Evolutionary conservation across 768 basidiomycete genomes (phyloP).

Genomic region (Suillus brevipes): DNA sequence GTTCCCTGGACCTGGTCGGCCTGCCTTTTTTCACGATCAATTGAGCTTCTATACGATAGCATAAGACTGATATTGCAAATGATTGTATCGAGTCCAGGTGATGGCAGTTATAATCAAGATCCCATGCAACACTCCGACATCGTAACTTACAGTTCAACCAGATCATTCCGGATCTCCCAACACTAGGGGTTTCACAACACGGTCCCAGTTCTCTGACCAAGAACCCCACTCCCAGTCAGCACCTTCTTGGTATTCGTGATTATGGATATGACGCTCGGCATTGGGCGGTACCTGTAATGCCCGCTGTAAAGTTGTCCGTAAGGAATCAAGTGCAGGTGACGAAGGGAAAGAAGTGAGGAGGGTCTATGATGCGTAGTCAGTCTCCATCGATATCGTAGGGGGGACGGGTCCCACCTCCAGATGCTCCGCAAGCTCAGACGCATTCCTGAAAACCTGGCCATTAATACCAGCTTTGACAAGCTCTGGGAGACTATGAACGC

Average conservation of each 20-base stretch:
- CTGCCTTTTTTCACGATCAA: no score
- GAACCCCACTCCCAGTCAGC: conserved; percentile 60
- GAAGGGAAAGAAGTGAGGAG: conserved; percentile 63
- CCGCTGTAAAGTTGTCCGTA: conserved; percentile 51
- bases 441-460: conserved; percentile 74
- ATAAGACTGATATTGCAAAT: background rate
- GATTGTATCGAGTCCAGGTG: background rate
- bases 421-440: conserved; percentile 67
- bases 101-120: background rate
- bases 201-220: conserved; percentile 88
- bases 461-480: conserved; percentile 84
- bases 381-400: background rate
- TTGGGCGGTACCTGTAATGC: conserved; percentile 31
- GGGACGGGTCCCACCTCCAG: conserved; percentile 45
- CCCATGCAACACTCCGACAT: background rate
- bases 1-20: no score
- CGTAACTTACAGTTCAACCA: conserved; percentile 10
- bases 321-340: conserved; percentile 46
- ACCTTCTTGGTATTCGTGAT: conserved; percentile 21
- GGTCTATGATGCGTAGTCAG: conserved; percentile 37
- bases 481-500: conserved; percentile 65
- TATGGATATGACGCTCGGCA: conserved; percentile 21
- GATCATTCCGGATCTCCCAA: conserved; percentile 31
- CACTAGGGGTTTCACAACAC: conserved; percentile 60
- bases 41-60: background rate